A percentile compares a stretch with the other conserved stretches of the same genome.
These are phyloP conservation scores for Fusarium udum DNA, from an alignment of 2,329 filamentous ascomycete species.

Conservation along the genomic window DNA sequence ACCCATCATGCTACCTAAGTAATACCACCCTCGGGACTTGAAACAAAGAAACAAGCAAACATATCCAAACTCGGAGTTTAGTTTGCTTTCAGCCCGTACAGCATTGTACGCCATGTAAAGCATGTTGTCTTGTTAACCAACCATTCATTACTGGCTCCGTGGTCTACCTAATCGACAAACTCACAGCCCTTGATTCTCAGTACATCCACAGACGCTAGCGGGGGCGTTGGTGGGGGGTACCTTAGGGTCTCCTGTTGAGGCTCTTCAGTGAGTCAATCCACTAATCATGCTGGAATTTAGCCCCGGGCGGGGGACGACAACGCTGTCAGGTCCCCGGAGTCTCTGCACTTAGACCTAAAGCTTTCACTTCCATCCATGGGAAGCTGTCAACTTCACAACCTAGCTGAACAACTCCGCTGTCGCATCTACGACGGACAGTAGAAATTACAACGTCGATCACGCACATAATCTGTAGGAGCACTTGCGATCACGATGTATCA, in stretches of 20 bases:
- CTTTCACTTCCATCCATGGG: background rate
- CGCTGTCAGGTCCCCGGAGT: background rate
- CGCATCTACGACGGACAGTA: background rate
- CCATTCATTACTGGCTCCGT: background rate
- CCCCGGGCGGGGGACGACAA: background rate
- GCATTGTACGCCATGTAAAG: background rate
- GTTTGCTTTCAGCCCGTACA: background rate
- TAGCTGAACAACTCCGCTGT: background rate
- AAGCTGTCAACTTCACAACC: background rate
- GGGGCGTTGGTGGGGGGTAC: slow-evolving; percentile 12
- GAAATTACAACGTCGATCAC: background rate
- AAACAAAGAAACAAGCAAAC: background rate
- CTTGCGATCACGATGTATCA: slow-evolving; percentile 78
- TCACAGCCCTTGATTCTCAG: background rate
- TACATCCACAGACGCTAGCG: background rate
- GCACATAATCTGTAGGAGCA: background rate
- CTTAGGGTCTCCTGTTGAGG: slow-evolving; percentile 7
- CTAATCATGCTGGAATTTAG: slow-evolving; percentile 17
- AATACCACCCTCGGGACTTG: background rate
- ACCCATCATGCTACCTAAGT: background rate
- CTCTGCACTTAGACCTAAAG: background rate
- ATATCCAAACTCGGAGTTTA: background rate
- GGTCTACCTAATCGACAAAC: background rate
- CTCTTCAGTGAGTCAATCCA: slow-evolving; percentile 29
- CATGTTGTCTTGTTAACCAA: background rate